These are phyloP conservation scores for Cinnamomum micranthum DNA, from an alignment of 164 flowering plant species.

Conservation along the genomic window DNA sequence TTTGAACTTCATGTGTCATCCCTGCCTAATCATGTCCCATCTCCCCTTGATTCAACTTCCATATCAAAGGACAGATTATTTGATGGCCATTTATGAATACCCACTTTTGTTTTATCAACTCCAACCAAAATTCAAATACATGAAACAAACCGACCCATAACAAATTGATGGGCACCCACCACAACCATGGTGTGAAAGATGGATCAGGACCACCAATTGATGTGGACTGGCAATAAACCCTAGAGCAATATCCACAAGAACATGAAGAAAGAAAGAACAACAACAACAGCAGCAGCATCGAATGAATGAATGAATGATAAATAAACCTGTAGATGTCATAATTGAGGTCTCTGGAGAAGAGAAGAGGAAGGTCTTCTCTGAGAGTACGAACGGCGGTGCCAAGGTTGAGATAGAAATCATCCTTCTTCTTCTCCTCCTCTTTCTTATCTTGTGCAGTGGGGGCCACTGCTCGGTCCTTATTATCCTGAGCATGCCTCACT, in stretches of 20 bases:
- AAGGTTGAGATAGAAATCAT: slow-evolving; percentile 78
- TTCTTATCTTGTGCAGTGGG: slow-evolving; percentile 27
- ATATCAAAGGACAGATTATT: too few relatives aligned
- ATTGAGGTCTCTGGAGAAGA: slow-evolving; percentile 81
- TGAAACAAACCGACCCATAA: neutral
- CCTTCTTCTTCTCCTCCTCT: slow-evolving; percentile 22
- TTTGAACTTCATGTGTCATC: too few relatives aligned
- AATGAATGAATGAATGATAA: neutral
- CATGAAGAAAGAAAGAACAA: neutral
- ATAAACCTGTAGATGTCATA: slow-evolving; percentile 74
- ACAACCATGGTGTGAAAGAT: neutral
- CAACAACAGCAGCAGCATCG: too few relatives aligned
- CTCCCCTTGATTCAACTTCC: too few relatives aligned
- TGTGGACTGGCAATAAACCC: neutral
- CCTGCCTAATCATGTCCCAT: too few relatives aligned
- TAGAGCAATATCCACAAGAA: too few relatives aligned
- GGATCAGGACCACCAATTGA: neutral
- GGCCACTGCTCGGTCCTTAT: slow-evolving; percentile 9
- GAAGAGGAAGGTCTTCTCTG: slow-evolving; percentile 73
- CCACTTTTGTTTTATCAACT: neutral
- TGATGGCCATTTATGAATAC: too few relatives aligned
- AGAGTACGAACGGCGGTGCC: slow-evolving; percentile 90
- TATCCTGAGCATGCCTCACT: slow-evolving; percentile 28
- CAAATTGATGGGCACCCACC: neutral
- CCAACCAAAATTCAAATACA: neutral